phyloP scores from a whole-genome alignment of 192 early-diverging fungal genomes.

The Spinellus fusiger region DNA sequence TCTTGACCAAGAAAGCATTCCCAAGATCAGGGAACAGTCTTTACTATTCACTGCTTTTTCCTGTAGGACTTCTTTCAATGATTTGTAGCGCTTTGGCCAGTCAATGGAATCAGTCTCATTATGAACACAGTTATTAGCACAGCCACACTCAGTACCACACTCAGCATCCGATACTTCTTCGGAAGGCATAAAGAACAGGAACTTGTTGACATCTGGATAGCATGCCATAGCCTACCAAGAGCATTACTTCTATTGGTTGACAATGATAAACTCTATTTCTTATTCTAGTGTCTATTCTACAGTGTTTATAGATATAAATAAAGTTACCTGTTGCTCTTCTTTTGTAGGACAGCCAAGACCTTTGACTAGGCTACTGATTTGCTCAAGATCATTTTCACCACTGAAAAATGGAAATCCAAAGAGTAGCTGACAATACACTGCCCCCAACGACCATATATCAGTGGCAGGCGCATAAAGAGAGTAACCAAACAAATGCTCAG shows the following conservation, averaged over 20 bases:
- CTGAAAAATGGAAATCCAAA: conserved; percentile 7
- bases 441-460: conserved; percentile 12
- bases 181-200: conserved; percentile 5
- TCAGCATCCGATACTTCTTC: background rate
- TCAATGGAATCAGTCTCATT: too few relatives aligned
- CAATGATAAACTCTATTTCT: background rate
- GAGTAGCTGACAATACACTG: background rate
- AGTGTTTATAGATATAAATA: background rate
- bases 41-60: background rate
- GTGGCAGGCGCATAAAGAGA: conserved; percentile 2
- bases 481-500: conserved; percentile 13
- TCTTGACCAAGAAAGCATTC: background rate
- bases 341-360: background rate
- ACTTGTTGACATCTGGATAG: conserved; percentile 10
- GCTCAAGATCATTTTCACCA: conserved; percentile 15
- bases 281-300: background rate
- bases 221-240: conserved; percentile 6
- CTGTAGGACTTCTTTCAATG: background rate
- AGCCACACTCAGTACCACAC: background rate
- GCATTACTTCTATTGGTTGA: background rate
- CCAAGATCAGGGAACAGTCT: background rate
- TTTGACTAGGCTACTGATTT: conserved; percentile 9
- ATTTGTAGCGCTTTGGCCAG: background rate
- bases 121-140: background rate
- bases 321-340: conserved; percentile 1